Conservation (phyloP, 495 filamentous ascomycete genomes). For the Daldinia childiae region DNA sequence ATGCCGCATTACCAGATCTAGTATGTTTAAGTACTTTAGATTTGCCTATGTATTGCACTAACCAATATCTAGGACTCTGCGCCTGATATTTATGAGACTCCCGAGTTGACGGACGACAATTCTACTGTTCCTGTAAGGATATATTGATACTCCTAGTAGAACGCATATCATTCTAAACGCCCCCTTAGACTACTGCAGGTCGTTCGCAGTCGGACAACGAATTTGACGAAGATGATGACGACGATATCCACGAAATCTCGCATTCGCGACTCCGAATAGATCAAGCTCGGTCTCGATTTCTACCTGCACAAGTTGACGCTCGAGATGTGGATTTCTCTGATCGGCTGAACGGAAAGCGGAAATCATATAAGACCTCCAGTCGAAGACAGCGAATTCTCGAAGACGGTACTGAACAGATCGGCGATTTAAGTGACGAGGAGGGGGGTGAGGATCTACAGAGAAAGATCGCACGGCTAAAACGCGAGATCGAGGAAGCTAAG, state of each 20-base stretch:
- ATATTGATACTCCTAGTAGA: background rate
- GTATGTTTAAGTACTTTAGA: slow-evolving; percentile 58
- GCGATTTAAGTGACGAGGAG: slow-evolving; percentile 71
- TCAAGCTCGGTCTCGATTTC: slow-evolving; percentile 80
- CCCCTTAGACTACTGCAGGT: slow-evolving; percentile 66
- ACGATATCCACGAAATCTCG: slow-evolving; percentile 72
- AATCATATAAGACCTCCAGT: slow-evolving; percentile 78
- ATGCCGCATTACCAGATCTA: slow-evolving; percentile 84
- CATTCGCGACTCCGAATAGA: slow-evolving; percentile 76
- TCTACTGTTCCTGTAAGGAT: slow-evolving; percentile 79
- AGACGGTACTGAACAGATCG: slow-evolving; percentile 69
- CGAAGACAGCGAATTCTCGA: slow-evolving; percentile 68
- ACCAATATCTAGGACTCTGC: slow-evolving; percentile 72
- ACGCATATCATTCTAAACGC: slow-evolving; percentile 20
- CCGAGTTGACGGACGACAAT: slow-evolving; percentile 85
- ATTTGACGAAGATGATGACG: slow-evolving; percentile 69
- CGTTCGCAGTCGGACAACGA: slow-evolving; percentile 71
- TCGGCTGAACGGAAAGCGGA: slow-evolving; percentile 77
- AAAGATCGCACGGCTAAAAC: slow-evolving; percentile 78
- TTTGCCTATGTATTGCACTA: slow-evolving; percentile 8
- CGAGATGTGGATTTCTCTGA: slow-evolving; percentile 84
- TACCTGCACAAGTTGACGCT: slow-evolving; percentile 77
- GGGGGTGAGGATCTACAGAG: slow-evolving; percentile 76
- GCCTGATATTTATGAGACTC: slow-evolving; percentile 95
- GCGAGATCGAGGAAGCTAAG: slow-evolving; percentile 82